Conservation (phyloP, 2,329 filamentous ascomycete genomes). For the Bipolaris victoriae region DNA sequence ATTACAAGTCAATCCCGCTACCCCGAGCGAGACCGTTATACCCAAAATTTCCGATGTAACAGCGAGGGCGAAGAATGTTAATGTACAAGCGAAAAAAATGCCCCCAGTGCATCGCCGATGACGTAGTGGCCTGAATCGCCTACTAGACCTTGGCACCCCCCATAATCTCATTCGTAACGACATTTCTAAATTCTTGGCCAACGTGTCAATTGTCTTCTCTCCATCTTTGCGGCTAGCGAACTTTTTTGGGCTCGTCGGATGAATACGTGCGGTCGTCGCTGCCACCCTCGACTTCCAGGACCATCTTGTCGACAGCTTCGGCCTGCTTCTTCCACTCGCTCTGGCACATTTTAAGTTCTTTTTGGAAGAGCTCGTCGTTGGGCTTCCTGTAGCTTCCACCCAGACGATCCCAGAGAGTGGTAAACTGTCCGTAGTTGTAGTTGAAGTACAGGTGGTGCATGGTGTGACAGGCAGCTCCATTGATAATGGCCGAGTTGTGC, state of each 20-base stretch:
- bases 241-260: slow-evolving; percentile 49
- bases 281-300: slow-evolving; percentile 72
- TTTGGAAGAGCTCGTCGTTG: slow-evolving; percentile 82
- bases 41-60: slow-evolving; percentile 12
- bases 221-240: not conserved
- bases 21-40: not conserved
- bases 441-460: slow-evolving; percentile 78
- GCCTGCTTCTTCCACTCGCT: slow-evolving; percentile 80
- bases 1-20: slow-evolving; percentile 10
- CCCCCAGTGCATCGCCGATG: not conserved
- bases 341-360: slow-evolving; percentile 83
- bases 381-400: slow-evolving; percentile 87
- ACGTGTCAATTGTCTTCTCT: not conserved
- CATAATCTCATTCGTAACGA: slow-evolving; percentile 12
- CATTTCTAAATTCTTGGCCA: not conserved
- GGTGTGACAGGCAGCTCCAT: slow-evolving; percentile 92
- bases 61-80: slow-evolving; percentile 13
- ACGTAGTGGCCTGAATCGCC: slow-evolving; percentile 13
- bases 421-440: slow-evolving; percentile 93
- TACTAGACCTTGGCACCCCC: not conserved
- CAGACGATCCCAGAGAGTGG: slow-evolving; percentile 87
- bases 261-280: slow-evolving; percentile 55
- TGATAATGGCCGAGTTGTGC: slow-evolving; percentile 87
- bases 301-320: slow-evolving; percentile 75
- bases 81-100: slow-evolving; percentile 11